Percentiles rank a stretch among this genome's conserved stretches.
Evolutionary conservation across 2,329 filamentous ascomycete species (phyloP).

Genomic region (Botrytis fragariae): DNA sequence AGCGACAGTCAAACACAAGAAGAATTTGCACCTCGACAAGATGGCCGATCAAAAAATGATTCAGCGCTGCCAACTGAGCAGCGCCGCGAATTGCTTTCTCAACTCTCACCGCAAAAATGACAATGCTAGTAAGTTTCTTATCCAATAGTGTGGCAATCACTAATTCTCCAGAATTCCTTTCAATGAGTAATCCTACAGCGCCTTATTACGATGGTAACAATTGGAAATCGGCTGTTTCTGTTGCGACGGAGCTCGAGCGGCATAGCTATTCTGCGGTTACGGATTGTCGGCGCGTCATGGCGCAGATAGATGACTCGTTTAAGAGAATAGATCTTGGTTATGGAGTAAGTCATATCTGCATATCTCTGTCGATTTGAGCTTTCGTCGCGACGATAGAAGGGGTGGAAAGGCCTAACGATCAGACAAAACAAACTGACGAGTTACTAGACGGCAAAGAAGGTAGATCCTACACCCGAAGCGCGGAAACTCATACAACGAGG

Average conservation of each 20-base stretch:
- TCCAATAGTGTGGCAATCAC: background rate
- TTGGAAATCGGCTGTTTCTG: background rate
- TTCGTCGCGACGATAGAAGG: background rate
- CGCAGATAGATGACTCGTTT: background rate
- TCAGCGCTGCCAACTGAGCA: background rate
- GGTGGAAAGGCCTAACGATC: background rate
- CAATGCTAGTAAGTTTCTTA: background rate
- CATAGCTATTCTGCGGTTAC: rapidly evolving
- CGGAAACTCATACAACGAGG: background rate
- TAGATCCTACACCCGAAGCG: rapidly evolving
- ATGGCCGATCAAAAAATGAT: background rate
- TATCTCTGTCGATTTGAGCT: background rate
- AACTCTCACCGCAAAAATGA: rapidly evolving
- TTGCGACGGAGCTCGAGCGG: background rate
- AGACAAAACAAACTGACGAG: background rate
- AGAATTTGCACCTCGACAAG: background rate
- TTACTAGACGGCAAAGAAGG: background rate
- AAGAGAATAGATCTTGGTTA: background rate
- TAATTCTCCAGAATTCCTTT: background rate
- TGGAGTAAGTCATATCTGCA: background rate
- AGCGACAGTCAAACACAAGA: background rate
- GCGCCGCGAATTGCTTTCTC: background rate
- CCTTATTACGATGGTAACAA: background rate
- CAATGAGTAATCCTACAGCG: background rate
- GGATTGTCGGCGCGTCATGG: background rate